Conservation (phyloP, 2,329 filamentous ascomycete genomes). For the Phaeosphaeriaceae sp. region DNA sequence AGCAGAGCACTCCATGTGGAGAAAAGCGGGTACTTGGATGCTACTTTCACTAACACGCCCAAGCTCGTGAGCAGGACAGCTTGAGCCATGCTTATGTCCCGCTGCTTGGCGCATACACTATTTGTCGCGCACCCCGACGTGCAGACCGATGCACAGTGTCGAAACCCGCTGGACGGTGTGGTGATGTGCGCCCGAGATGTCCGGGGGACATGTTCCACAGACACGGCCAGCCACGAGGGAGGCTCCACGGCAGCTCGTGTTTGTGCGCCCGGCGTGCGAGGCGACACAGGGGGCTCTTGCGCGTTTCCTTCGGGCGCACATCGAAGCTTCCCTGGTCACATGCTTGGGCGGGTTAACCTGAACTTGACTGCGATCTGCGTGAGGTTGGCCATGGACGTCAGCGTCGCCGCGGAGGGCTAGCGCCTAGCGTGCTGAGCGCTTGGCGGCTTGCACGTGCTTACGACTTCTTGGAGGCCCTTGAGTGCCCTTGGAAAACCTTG, state of each 20-base stretch:
- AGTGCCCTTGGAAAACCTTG: background rate
- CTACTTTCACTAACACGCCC: conserved; percentile 4
- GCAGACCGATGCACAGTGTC: background rate
- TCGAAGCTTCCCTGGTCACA: background rate
- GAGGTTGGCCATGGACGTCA: background rate
- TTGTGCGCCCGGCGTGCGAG: background rate
- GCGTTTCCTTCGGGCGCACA: background rate
- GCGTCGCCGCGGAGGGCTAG: background rate
- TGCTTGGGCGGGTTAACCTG: background rate
- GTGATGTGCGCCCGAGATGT: background rate
- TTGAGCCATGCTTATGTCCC: conserved; percentile 11
- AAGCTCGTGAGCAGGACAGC: conserved; percentile 7
- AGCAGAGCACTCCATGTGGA: conserved; percentile 8
- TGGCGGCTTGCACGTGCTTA: background rate
- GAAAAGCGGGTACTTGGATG: conserved; percentile 4
- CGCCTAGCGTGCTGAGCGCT: background rate
- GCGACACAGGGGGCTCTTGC: background rate
- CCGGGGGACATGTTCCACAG: background rate
- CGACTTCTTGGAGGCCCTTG: background rate
- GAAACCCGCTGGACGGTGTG: background rate
- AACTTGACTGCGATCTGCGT: background rate
- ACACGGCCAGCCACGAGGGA: background rate
- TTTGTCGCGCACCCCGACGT: conserved; percentile 3
- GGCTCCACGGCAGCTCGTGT: background rate
- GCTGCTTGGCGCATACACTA: conserved; percentile 5